Conservation (phyloP, 345 rosid genomes). For the Arabis hirsuta region DNA sequence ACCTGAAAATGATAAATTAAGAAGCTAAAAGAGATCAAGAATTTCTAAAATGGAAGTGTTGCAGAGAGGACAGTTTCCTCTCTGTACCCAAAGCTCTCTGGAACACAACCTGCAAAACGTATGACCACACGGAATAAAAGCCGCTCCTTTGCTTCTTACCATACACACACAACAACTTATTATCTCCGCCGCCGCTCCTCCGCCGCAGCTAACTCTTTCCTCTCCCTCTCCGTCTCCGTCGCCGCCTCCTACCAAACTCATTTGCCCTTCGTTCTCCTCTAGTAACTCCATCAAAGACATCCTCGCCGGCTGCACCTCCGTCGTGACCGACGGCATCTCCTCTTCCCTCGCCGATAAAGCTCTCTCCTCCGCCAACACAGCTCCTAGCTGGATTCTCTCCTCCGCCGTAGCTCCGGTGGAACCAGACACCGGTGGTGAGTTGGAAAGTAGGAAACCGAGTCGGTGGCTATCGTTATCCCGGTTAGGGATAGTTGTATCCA, state of each 20-base stretch:
- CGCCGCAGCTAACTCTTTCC: conserved; percentile 3
- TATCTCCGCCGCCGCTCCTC: conserved; percentile 42
- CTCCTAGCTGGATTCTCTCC: conserved; percentile 46
- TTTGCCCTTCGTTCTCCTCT: conserved; percentile 74
- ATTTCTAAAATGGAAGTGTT: conserved; percentile 67
- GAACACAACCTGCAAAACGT: conserved; percentile 93
- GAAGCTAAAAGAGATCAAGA: conserved; percentile 56
- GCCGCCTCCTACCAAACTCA: conserved; percentile 39
- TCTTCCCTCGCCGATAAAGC: conserved; percentile 63
- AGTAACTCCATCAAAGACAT: conserved; percentile 94
- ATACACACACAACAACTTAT: conserved; percentile 86
- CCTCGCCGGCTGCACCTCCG: conserved; percentile 53
- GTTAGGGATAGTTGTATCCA: conserved; percentile 45
- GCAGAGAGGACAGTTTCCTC: conserved; percentile 79
- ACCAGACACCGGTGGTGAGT: conserved; percentile 35
- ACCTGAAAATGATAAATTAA: conserved; percentile 18
- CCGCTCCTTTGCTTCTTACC: conserved; percentile 94
- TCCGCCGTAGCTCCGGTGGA: conserved; percentile 21
- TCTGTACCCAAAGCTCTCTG: conserved; percentile 70
- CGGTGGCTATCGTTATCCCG: conserved; percentile 33
- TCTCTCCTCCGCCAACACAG: conserved; percentile 68
- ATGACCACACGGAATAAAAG: conserved; percentile 97
- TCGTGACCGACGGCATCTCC: conserved; percentile 37
- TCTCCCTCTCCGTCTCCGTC: conserved; percentile 25
- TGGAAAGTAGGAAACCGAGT: conserved; percentile 48